Evolutionary conservation across 257 asterid species (phyloP), one percentile per base, ranked within the genome.

Genomic region (Solanum virginianum): DNA sequence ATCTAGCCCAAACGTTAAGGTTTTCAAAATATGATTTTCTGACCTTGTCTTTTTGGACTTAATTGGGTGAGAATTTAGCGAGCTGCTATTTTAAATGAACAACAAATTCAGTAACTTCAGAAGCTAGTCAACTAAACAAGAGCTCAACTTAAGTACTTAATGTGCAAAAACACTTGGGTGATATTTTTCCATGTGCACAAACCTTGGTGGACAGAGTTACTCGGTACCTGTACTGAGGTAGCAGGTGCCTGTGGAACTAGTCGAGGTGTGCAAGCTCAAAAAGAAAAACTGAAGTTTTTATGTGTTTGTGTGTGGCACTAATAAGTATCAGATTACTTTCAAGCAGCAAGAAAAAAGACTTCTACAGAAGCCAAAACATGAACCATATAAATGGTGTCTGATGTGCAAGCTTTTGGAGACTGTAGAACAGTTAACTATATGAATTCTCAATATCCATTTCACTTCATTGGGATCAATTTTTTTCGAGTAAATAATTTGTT

Each of bases 1-100:
- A 10, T 7, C 66, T 59, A 9, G 29, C 24, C 0, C 12, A 2
- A 0, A 59, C 29, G 10, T 29, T 14, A n/a, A 0, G 0, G 3
- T 20, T 59, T n/a, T 59, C 0, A 59, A 59, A 54, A 5, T n/a
- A 59, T n/a, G 66, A 59, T 59, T 59, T 57, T 57, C 4, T 8
- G 0, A 36, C 39, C 15, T 60, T n/a, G 26, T 10, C 36, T 26
- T 10, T 22, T 11, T 22, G 11, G 22, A 41, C 55, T 70, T 41
- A 11, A 74, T 22, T 72, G 80, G 56, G 0, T 72, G 16, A 45
- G 13, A 17, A 72, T 74, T 72, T 74, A 22, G 59, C 22, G 5
- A 49, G 81, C 43, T 24, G 9, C 22, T 75, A 15, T 24, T 75
- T 6, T 49, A 75, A 75, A 16, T 49, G 62, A 20, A n/a, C 0